phyloP scores from a whole-genome alignment of 129 eudicot species.

The Arctium minus region DNA sequence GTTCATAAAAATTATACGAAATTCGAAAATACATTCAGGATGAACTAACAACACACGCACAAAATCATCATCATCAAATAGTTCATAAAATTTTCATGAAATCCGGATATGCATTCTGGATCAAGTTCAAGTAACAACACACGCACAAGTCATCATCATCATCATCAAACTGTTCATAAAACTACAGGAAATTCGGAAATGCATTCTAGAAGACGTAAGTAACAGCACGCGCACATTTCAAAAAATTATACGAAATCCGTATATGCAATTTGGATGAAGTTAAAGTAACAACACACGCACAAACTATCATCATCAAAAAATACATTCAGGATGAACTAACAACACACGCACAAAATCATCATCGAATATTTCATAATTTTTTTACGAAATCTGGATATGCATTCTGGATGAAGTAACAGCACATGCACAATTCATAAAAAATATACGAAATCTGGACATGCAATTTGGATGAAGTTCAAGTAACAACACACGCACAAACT shows the following conservation, averaged over 20 bases:
- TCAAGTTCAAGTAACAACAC: neutral
- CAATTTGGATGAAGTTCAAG: neutral
- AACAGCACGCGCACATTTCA: neutral
- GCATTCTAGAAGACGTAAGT: neutral
- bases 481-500: constrained; percentile 26
- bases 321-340: neutral
- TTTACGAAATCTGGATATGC: neutral
- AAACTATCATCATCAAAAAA: neutral
- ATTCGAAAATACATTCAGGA: neutral
- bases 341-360: neutral
- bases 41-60: neutral
- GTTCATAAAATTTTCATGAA: neutral
- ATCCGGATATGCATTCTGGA: neutral
- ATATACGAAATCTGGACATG: neutral
- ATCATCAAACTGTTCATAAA: neutral
- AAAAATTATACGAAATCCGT: neutral
- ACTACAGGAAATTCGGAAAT: neutral
- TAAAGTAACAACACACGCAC: constrained; percentile 26
- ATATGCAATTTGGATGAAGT: neutral
- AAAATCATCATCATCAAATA: neutral
- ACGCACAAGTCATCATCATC: constrained; percentile 11
- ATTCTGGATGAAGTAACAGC: neutral
- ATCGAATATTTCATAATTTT: neutral
- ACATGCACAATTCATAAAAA: neutral
- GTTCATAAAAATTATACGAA: neutral